Percentiles rank a stretch among this genome's conserved stretches.
Evolutionary conservation across 371 early-diverging fungal genomes (phyloP).

Genomic region (Synchytrium microbalum): DNA sequence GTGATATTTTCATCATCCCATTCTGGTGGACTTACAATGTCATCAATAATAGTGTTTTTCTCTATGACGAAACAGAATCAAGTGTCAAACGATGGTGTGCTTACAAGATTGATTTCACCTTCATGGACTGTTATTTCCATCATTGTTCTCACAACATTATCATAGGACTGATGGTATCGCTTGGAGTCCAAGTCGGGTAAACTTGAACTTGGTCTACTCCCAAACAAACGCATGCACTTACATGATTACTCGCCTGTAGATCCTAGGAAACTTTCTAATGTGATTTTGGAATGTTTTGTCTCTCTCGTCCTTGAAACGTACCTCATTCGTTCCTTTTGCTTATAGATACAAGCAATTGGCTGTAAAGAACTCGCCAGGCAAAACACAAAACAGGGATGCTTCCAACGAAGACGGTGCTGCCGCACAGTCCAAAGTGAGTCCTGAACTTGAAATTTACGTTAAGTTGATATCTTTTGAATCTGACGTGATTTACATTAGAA

Average conservation of each 20-base stretch:
- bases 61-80: not conserved
- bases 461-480: too few relatives aligned
- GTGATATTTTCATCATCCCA: too few relatives aligned
- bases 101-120: too few relatives aligned
- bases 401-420: not conserved
- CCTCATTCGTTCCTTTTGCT: not conserved
- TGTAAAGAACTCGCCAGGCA: not conserved
- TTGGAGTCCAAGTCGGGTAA: not conserved
- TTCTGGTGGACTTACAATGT: not conserved
- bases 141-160: too few relatives aligned
- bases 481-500: not conserved
- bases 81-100: not conserved
- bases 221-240: too few relatives aligned
- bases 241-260: too few relatives aligned
- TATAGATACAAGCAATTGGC: not conserved
- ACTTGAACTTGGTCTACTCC: not conserved
- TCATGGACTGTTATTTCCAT: too few relatives aligned
- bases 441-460: too few relatives aligned
- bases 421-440: too few relatives aligned
- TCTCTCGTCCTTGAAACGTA: conserved; percentile 1
- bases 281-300: too few relatives aligned
- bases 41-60: not conserved
- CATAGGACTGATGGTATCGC: not conserved
- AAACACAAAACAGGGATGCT: not conserved
- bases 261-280: not conserved